Evolutionary conservation across 805 yeast species (phyloP).

Genomic region (Priceomyces castillae): DNA sequence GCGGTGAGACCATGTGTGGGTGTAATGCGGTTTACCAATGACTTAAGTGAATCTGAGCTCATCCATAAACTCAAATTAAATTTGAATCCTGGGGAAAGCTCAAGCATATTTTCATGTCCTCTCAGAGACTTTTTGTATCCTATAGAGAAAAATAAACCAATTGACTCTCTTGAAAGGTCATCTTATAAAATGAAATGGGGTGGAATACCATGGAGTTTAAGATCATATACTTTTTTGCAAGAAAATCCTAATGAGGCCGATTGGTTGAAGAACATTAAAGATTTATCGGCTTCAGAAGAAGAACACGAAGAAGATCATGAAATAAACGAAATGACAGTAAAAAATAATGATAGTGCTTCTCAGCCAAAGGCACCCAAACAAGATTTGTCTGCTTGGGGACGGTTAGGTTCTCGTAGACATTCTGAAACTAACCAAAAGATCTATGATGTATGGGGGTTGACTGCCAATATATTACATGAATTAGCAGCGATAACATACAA

Average conservation of each 20-base stretch:
- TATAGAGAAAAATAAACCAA: slow-evolving; percentile 11
- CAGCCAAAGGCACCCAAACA: slow-evolving; percentile 6
- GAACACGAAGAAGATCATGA: slow-evolving; percentile 15
- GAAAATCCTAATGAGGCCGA: slow-evolving; percentile 51
- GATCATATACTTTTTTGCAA: slow-evolving; percentile 61
- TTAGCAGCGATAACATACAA: slow-evolving; percentile 53
- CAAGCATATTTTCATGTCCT: slow-evolving; percentile 70
- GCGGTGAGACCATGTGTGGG: slow-evolving; percentile 83
- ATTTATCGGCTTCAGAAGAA: slow-evolving; percentile 57
- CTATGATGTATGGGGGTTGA: slow-evolving; percentile 79
- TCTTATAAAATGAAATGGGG: slow-evolving; percentile 59
- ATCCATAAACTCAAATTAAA: slow-evolving; percentile 37
- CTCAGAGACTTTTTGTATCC: slow-evolving; percentile 54
- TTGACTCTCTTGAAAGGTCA: slow-evolving; percentile 32
- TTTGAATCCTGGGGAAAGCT: slow-evolving; percentile 75
- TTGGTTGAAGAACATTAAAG: slow-evolving; percentile 60
- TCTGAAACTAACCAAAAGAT: slow-evolving; percentile 43
- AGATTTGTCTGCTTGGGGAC: slow-evolving; percentile 34
- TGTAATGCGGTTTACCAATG: slow-evolving; percentile 43
- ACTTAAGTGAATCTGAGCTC: slow-evolving; percentile 17
- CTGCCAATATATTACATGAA: slow-evolving; percentile 77
- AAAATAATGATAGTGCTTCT: slow-evolving; percentile 5
- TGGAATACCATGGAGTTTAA: slow-evolving; percentile 62
- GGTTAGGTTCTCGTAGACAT: slow-evolving; percentile 37
- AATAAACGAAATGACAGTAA: not conserved